These are phyloP conservation scores for Cornus kousa DNA, from an alignment of 148 eudicot genomes.

Conservation along the genomic window DNA sequence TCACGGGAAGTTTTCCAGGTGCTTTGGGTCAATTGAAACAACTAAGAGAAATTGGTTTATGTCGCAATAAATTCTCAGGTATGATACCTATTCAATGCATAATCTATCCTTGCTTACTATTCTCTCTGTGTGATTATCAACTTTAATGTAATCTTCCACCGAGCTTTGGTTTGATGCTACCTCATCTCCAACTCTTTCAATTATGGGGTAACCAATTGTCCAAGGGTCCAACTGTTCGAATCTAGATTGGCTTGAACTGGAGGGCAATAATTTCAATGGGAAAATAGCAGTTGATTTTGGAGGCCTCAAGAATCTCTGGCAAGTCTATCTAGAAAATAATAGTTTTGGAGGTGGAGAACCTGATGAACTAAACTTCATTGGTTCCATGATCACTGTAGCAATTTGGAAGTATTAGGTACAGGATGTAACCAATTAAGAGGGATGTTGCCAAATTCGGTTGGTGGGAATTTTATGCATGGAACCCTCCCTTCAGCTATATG, in stretches of 20 bases:
- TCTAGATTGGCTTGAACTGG: background rate
- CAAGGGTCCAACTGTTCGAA: background rate
- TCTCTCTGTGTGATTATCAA: background rate
- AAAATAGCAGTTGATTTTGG: background rate
- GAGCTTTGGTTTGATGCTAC: background rate
- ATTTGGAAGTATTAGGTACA: background rate
- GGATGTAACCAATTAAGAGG: background rate
- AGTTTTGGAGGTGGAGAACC: conserved; percentile 1
- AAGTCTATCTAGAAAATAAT: background rate
- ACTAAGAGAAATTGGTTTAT: background rate
- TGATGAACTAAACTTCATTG: conserved; percentile 1
- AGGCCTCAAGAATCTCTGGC: background rate
- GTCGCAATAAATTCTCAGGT: conserved; percentile 1
- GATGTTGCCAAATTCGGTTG: background rate
- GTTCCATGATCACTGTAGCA: background rate
- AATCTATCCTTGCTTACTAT: background rate
- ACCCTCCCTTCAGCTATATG: background rate
- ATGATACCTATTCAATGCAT: background rate
- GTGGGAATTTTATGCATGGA: background rate
- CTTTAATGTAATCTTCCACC: background rate
- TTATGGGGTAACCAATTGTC: conserved; percentile 5
- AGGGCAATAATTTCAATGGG: background rate
- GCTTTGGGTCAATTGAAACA: background rate
- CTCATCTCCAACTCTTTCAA: background rate
- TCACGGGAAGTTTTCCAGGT: background rate